phyloP scores from a whole-genome alignment of 805 yeast genomes.

The Hanseniaspora lachancei region DNA sequence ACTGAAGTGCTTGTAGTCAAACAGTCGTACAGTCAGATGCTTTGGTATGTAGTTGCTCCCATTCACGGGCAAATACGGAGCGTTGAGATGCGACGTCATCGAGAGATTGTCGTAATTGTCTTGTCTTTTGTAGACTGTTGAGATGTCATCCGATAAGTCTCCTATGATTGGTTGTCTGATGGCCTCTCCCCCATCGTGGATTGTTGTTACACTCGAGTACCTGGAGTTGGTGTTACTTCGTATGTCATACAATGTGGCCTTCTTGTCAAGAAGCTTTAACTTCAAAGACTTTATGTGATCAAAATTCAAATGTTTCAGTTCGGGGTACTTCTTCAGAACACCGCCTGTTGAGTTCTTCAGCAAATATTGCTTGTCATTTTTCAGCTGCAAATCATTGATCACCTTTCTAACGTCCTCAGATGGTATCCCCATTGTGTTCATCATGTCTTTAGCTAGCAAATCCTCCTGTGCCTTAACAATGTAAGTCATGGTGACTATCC shows the following conservation, averaged over 20 bases:
- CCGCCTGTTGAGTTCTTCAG: not conserved
- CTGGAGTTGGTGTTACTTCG: not conserved
- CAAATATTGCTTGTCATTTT: not conserved
- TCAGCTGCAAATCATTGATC: not conserved
- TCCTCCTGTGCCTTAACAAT: not conserved
- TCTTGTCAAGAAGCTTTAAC: not conserved
- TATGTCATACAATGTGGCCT: not conserved
- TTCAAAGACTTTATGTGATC: not conserved
- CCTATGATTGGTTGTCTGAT: not conserved
- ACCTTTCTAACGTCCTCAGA: not conserved
- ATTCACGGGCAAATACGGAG: not conserved
- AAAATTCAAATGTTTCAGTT: not conserved
- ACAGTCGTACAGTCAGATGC: not conserved
- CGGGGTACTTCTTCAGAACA: not conserved
- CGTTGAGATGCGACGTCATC: not conserved
- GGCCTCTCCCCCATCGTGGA: not conserved
- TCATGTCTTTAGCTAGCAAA: not conserved
- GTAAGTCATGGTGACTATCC: not conserved
- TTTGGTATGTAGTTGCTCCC: not conserved
- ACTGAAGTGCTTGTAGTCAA: not conserved
- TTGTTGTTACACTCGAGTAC: not conserved
- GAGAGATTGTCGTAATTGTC: not conserved
- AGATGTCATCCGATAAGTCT: not conserved
- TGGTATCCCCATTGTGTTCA: not conserved
- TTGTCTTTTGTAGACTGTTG: not conserved